Conservation (phyloP, 1,284 basidiomycete genomes). For the Irpex rosettiformis region DNA sequence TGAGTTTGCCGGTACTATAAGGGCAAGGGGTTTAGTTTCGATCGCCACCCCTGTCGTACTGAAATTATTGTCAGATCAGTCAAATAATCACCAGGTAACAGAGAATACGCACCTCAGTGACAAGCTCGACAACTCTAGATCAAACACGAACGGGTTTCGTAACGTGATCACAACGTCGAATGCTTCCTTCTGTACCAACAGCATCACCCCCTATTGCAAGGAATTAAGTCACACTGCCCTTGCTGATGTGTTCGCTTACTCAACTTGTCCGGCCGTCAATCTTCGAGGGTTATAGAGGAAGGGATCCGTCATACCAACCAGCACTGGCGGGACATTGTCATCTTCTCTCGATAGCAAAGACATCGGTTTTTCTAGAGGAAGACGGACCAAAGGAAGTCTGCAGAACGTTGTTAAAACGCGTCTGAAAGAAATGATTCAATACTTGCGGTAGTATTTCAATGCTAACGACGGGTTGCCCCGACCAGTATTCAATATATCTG, state of each 20-base stretch:
- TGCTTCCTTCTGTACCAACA: constrained; percentile 81
- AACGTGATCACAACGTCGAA: constrained; percentile 82
- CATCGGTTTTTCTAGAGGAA: constrained; percentile 72
- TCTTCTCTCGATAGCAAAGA: constrained; percentile 45
- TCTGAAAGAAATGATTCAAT: not conserved
- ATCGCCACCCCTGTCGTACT: constrained; percentile 84
- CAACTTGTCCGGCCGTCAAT: constrained; percentile 54
- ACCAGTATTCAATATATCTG: constrained; percentile 78
- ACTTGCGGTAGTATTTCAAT: constrained; percentile 76
- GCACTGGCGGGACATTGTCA: constrained; percentile 41
- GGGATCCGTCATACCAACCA: constrained; percentile 63
- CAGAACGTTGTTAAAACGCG: not conserved
- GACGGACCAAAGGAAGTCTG: constrained; percentile 69
- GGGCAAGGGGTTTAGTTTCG: constrained; percentile 53
- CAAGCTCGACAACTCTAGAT: constrained; percentile 81
- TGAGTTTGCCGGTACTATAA: constrained; percentile 71
- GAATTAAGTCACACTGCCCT: constrained; percentile 1
- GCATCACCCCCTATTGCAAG: constrained; percentile 44
- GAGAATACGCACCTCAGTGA: constrained; percentile 67
- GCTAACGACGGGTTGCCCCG: constrained; percentile 73
- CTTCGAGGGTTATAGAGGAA: constrained; percentile 89
- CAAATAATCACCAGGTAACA: not conserved
- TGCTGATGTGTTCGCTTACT: not conserved
- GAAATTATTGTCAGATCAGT: not conserved
- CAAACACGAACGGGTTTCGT: constrained; percentile 90